Base-by-base conservation (phyloP, 2,329 filamentous ascomycete genomes). In the Colletotrichum siamense region DNA sequence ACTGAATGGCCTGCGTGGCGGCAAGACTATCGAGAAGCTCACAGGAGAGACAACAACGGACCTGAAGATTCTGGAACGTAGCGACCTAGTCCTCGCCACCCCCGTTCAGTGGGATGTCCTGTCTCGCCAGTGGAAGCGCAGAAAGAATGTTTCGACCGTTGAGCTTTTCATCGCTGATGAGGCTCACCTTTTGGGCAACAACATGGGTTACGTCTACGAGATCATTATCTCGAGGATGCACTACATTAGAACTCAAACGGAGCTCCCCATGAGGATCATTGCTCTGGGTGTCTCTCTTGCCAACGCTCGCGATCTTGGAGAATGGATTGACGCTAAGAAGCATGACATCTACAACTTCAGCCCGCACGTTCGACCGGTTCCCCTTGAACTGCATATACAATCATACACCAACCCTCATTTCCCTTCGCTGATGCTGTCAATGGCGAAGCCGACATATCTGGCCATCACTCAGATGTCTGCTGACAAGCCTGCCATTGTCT, bases 321-420 rank as follows among this genome's bases (percentile, higher is more conserved):
- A 98, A 86, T 99, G 97, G 97, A 96, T 99, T 79, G 97, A 98
- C 79, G 97, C 96, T 9, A 98, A 93, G 84, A 99, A 98, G 88
- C 97, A 99, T 83, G 98, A 97, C 65, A 98, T 98, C 78, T 99
- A 96, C 90, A 99, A 99, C 87, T 99, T 99, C 88, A 98, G 95
- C 81, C 97, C 97, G 3, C 94, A 96, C 81, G 93, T 96, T 77
- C 94, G 98, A 73, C 94, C 96, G 2, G 92, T 98, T 22, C 96
- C 96, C 26, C 88, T 99, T 36, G 96, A 99, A 84, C 91, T 99
- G 73, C 96, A 98, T 83, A 94, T 99, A 64, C 97, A 99, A 85
- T 96, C 96, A 2, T 99, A 97, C 87, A 95, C 94, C 32, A 98
- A 98, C 76, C 96, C 98, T 63, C 98, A 99, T 83, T 98, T 98